Conservation (phyloP, 2,329 filamentous ascomycete species). For the Ophiocordyceps robertsii region DNA sequence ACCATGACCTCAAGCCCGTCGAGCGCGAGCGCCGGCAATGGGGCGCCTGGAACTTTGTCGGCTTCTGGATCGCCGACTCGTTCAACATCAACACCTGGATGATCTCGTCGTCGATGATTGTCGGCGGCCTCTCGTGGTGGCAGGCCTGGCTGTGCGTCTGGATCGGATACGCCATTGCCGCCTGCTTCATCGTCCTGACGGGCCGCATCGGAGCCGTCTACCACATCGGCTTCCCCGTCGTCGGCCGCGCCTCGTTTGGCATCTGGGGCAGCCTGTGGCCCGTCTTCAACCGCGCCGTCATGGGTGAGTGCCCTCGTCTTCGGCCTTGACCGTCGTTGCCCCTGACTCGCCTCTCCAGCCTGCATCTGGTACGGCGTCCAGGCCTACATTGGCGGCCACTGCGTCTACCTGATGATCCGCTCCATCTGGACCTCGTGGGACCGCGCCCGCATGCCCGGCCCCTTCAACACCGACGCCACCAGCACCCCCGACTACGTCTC, state of each 20-base stretch:
- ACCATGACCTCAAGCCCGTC: constrained; percentile 70
- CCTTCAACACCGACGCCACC: constrained; percentile 51
- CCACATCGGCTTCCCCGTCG: constrained; percentile 81
- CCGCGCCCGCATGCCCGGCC: constrained; percentile 47
- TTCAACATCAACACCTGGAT: constrained; percentile 94
- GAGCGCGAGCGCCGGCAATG: constrained; percentile 71
- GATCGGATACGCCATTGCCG: constrained; percentile 71
- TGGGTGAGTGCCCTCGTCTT: constrained; percentile 31
- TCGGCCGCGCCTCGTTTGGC: constrained; percentile 65
- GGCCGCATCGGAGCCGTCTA: constrained; percentile 78
- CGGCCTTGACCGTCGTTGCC: background rate
- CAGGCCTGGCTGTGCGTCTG: constrained; percentile 83
- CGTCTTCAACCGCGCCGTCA: constrained; percentile 75
- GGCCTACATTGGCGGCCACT: constrained; percentile 71
- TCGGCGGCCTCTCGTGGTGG: constrained; percentile 75
- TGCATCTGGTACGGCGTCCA: constrained; percentile 85
- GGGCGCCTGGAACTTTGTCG: constrained; percentile 78
- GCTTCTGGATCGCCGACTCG: constrained; percentile 74
- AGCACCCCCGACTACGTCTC: constrained; percentile 63
- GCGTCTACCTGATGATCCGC: constrained; percentile 79
- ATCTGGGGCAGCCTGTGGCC: constrained; percentile 87
- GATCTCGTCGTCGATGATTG: constrained; percentile 76
- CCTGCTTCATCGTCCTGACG: constrained; percentile 60
- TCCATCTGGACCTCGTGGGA: constrained; percentile 66
- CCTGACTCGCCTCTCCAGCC: constrained; percentile 27